Conservation (phyloP, 148 eudicot genomes). For the Cornus controversa region DNA sequence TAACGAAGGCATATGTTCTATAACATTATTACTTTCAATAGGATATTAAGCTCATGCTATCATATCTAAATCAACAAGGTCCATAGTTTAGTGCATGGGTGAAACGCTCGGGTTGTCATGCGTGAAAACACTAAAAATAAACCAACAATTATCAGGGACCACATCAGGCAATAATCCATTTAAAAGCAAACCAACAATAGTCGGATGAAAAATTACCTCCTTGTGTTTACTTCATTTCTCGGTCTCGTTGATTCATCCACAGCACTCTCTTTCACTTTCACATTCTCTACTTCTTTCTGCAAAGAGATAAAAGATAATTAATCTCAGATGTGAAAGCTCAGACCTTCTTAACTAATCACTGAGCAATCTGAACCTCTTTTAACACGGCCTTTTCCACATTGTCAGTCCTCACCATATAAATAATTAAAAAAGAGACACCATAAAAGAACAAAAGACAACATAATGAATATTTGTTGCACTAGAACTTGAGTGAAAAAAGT, state of each 20-base stretch:
- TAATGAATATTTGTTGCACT: not conserved
- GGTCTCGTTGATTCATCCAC: constrained; percentile 40
- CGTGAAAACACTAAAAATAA: too few relatives aligned
- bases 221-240: constrained; percentile 53
- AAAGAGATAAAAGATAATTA: constrained; percentile 19
- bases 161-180: too few relatives aligned
- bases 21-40: not conserved
- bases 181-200: not conserved
- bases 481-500: too few relatives aligned
- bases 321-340: constrained; percentile 4
- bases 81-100: too few relatives aligned
- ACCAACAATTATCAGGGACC: too few relatives aligned
- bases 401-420: not conserved
- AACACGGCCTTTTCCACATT: not conserved
- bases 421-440: not conserved
- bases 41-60: too few relatives aligned
- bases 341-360: not conserved
- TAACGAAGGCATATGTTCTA: not conserved
- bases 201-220: constrained; percentile 49
- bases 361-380: not conserved
- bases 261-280: constrained; percentile 33
- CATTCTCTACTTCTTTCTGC: constrained; percentile 71
- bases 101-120: too few relatives aligned
- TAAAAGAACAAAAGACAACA: not conserved
- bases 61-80: too few relatives aligned